Base-by-base conservation (phyloP, 306 rosid species). In the Pueraria montana region DNA sequence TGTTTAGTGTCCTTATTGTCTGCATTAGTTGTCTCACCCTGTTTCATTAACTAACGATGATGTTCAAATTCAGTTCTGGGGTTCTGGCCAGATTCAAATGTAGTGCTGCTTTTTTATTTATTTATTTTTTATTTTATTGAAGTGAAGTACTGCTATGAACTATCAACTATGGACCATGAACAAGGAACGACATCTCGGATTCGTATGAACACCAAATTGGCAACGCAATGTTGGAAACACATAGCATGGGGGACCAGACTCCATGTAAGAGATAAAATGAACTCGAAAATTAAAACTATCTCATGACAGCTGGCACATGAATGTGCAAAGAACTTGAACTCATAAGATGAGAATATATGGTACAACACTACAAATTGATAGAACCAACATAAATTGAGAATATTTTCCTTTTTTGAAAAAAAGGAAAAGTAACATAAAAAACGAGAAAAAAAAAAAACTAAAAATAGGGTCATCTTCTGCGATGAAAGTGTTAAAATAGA, bases 281-380 rank as follows among this genome's bases (percentile, higher is more conserved):
- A 75, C 59, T 30, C 38, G 7, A 56, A 66, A 84, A 58, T 24
- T 63, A 38, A 18, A 80, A 74, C 18, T 76, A 40, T 74, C 84
- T 64, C 85, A 11, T 30, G 73, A 83, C 89, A 85, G 80, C 87
- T 80, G 83, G 86, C 68, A 52, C 80, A 81, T 67, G 40, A 50
- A 82, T 67, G 53, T 65, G 59, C 85, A 71, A 70, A 64, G 34
- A 84, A 11, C 81, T 75, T 61, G 50, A 75, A 23, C 11, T 10
- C 36, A 23, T 48, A 10, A 38, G 34, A 26, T 36, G 80, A 55
- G 42, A 66, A 67, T 4, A 26, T 18, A 62, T 62, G 63, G 64
- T 26, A n/a, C 34, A 40, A 42, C 42, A 68, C 59, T 23, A 23
- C 40, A 46, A 32, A 49, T 34, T 49, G 63, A 73, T 32, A 23